phyloP scores from a whole-genome alignment of 1,284 basidiomycete genomes.

The Pulveroboletus sp. region DNA sequence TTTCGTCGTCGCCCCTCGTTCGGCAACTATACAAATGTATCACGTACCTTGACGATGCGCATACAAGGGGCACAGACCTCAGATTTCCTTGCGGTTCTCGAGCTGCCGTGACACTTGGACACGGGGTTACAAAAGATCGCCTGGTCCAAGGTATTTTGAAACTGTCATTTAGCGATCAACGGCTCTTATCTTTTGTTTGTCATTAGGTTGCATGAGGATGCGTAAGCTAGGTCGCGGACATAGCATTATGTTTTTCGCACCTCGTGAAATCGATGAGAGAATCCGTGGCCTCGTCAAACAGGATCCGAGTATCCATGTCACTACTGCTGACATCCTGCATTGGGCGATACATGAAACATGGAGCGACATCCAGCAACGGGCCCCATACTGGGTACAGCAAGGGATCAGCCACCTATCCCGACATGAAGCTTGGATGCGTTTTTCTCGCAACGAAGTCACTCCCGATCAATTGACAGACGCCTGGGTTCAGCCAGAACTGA shows the following conservation, averaged over 20 bases:
- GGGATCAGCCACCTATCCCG: not conserved
- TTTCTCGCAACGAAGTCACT: too few relatives aligned
- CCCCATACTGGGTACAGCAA: not conserved
- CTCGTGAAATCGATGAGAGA: not conserved
- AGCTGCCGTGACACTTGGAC: too few relatives aligned
- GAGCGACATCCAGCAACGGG: not conserved
- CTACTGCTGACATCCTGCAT: not conserved
- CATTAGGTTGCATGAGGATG: not conserved
- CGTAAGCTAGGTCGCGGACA: not conserved
- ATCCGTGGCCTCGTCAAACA: not conserved
- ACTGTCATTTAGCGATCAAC: too few relatives aligned
- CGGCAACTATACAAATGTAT: too few relatives aligned
- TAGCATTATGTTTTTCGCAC: conserved; percentile 1
- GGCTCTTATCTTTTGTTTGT: too few relatives aligned
- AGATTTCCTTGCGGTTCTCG: too few relatives aligned
- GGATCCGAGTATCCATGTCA: not conserved
- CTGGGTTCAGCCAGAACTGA: conserved; percentile 1
- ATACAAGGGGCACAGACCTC: too few relatives aligned
- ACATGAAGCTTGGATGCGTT: too few relatives aligned
- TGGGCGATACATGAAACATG: conserved; percentile 5
- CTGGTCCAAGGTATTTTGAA: too few relatives aligned
- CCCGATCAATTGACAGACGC: not conserved
- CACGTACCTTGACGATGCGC: too few relatives aligned
- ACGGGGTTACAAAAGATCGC: too few relatives aligned
- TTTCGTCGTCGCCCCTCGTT: too few relatives aligned